Base-by-base conservation (phyloP, 805 yeast genomes). In the Starmerella scarabaei region DNA sequence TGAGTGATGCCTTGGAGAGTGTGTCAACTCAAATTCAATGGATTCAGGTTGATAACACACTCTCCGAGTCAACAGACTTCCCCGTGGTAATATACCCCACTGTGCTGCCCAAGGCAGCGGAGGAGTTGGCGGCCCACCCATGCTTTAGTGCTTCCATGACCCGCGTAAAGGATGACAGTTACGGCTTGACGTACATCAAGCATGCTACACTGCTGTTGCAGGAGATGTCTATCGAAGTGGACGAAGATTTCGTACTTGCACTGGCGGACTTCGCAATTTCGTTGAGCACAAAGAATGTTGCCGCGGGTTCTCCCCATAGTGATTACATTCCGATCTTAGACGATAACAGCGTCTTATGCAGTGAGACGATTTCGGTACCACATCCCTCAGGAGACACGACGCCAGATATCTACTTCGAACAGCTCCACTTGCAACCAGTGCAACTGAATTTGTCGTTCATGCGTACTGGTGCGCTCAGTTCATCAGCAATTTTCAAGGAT, bases 1-100 rank as follows among this genome's bases (percentile, higher is more conserved):
- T 83, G 47, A 80, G 95, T 0, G 91, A 83, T 26, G 60, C 83
- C 17, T 83, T 81, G 50, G 93, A 85, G 56, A 82, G 82, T 15
- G 52, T 82, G 33, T 75, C 86, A 47, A 63, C 77, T 62, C 85
- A 84, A 54, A 60, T 86, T 52, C 86, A 88, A 55, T 93, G 98
- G 98, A 64, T 91, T 24, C 99, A 91, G 59, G 68, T 88, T 35
- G 98, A 91, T 57, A 88, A 91, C 53, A 94, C 85, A 56, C 61
- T 88, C 35, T 83, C 76, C 53, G 94, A 94, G 3, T 81, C 94
- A 11, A 71, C 78, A 1, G 49, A 47, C 24, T 91, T 71, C 61
- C 96, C 96, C 2, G 88, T 86, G 40, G 66, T 91, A 11, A 48
- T 91, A 8, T 93, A 83, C 56, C 99, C 99, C 3, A 78, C 85